A percentile compares a stretch with the other conserved stretches of the same genome.
Conservation (phyloP, 164 flowering plant genomes). For the Litsea cubeba region DNA sequence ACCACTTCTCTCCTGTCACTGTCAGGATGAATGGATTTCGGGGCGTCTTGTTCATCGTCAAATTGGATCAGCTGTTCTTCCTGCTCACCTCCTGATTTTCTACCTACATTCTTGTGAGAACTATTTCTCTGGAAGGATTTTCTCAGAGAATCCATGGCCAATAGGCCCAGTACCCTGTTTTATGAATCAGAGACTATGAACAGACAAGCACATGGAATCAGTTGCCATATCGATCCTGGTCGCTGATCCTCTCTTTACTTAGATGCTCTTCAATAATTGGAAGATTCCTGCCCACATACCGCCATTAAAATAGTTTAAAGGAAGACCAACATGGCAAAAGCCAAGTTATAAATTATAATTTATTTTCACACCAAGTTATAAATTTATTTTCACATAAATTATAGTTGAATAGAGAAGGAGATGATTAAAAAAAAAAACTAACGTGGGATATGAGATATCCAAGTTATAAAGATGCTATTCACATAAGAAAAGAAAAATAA, state of each 20-base stretch:
- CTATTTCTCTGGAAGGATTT: slow-evolving; percentile 14
- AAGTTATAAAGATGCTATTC: not conserved
- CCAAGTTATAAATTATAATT: too few relatives aligned
- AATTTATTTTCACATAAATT: too few relatives aligned
- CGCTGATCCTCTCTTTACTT: not conserved
- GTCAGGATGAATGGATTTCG: not conserved
- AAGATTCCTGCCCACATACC: not conserved
- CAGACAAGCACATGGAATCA: not conserved
- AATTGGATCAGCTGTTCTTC: slow-evolving; percentile 24
- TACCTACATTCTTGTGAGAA: slow-evolving; percentile 14
- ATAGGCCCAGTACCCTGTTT: not conserved
- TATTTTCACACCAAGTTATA: too few relatives aligned
- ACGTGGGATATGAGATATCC: not conserved
- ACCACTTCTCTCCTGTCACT: slow-evolving; percentile 15
- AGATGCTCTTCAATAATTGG: not conserved
- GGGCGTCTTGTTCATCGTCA: not conserved
- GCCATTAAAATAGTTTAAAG: not conserved
- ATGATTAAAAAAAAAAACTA: too few relatives aligned
- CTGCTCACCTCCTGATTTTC: slow-evolving; percentile 4
- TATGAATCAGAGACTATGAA: not conserved
- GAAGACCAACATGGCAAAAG: not conserved
- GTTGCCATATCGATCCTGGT: not conserved
- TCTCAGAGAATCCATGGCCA: slow-evolving; percentile 20
- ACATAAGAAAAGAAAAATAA: too few relatives aligned
- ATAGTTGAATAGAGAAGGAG: too few relatives aligned